Conservation (phyloP, 352 stramenopile species). For the Globisporangium emineosum region DNA sequence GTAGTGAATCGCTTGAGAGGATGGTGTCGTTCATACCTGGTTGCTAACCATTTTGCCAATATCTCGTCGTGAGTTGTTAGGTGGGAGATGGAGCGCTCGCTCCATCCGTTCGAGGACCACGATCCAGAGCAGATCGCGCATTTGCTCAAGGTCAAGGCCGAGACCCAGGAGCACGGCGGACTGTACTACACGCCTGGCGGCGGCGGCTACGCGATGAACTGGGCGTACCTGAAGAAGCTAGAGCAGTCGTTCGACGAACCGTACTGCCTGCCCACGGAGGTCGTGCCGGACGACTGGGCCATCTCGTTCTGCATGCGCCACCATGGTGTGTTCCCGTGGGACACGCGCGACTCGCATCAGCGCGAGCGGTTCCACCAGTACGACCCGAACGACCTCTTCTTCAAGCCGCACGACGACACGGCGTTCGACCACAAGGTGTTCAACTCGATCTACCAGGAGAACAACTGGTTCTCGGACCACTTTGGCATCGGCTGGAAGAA, state of each 20-base stretch:
- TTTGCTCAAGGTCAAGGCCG: conserved; percentile 46
- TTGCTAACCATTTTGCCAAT: not conserved
- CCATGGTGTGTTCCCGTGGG: conserved; percentile 55
- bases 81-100: conserved; percentile 73
- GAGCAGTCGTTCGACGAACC: conserved; percentile 67
- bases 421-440: conserved; percentile 75
- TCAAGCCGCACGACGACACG: conserved; percentile 59
- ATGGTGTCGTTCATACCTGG: not conserved
- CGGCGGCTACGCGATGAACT: conserved; percentile 83
- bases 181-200: conserved; percentile 84
- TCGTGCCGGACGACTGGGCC: conserved; percentile 82
- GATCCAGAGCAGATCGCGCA: conserved; percentile 51
- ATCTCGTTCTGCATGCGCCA: conserved; percentile 87
- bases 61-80: conserved; percentile 8
- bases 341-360: conserved; percentile 67
- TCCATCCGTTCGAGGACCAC: conserved; percentile 67
- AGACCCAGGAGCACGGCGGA: conserved; percentile 47
- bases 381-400: conserved; percentile 67
- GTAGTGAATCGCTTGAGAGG: not conserved
- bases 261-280: conserved; percentile 64
- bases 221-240: conserved; percentile 69
- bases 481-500: conserved; percentile 79
- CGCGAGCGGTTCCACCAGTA: conserved; percentile 87
- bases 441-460: conserved; percentile 77
- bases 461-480: conserved; percentile 89